Evolutionary conservation across 2,329 filamentous ascomycete species (phyloP).

Genomic region (Huntiella omanensis): DNA sequence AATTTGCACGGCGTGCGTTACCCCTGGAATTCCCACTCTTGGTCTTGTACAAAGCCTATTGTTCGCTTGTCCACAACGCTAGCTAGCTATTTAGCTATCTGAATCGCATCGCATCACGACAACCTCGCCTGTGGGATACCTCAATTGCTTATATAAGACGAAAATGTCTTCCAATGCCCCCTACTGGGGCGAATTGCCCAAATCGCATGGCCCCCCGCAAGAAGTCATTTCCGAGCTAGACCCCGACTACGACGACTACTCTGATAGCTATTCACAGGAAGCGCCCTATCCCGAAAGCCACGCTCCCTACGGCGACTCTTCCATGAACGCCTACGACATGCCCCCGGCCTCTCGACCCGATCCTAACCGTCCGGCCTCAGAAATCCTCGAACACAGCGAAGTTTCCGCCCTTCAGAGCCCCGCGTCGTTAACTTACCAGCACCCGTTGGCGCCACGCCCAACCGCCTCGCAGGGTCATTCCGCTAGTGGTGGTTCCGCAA

Average conservation of each 20-base stretch:
- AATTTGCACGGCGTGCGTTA: not conserved
- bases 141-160: no score
- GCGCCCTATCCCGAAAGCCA: not conserved
- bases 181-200: conserved; percentile 8
- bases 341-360: conserved; percentile 1
- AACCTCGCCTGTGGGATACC: no score
- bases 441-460: conserved; percentile 9
- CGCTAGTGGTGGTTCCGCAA: not conserved
- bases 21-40: not conserved
- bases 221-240: no score
- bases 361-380: not conserved
- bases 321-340: conserved; percentile 3
- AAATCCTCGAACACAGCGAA: conserved; percentile 2
- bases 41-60: conserved; percentile 8
- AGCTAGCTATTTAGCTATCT: no score
- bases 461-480: conserved; percentile 4
- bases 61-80: not conserved
- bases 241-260: conserved; percentile 8
- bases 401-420: conserved; percentile 6
- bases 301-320: not conserved
- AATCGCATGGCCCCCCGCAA: not conserved
- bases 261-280: not conserved
- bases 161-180: conserved; percentile 8
- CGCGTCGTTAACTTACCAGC: conserved; percentile 9
- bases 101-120: no score